These are phyloP conservation scores for Pythium grandisporangium DNA, from an alignment of 352 stramenopile genomes.

Conservation along the genomic window DNA sequence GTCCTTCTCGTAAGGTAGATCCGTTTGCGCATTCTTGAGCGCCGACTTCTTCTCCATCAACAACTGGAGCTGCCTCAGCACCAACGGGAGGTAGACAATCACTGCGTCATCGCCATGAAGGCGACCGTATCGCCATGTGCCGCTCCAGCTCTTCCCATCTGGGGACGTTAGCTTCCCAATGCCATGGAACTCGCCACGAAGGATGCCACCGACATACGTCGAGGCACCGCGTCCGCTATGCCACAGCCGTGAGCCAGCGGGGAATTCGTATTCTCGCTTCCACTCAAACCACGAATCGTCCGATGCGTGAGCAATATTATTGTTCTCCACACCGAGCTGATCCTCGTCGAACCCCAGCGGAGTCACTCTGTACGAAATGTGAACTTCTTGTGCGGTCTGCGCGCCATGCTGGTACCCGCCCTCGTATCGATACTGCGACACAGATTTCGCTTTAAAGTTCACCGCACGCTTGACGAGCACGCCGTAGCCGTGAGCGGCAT, in stretches of 20 bases:
- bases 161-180: constrained; percentile 35
- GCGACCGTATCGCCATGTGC: constrained; percentile 35
- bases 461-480: constrained; percentile 14
- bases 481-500: constrained; percentile 51
- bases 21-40: not conserved
- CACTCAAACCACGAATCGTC: constrained; percentile 24
- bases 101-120: constrained; percentile 38
- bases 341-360: too few species aligned
- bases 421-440: constrained; percentile 24
- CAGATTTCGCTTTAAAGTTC: not conserved
- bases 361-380: constrained; percentile 34
- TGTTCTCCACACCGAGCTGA: too few species aligned
- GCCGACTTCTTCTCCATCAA: constrained; percentile 18
- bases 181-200: constrained; percentile 58
- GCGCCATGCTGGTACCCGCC: constrained; percentile 33
- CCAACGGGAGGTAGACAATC: constrained; percentile 39
- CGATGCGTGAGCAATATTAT: too few species aligned
- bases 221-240: constrained; percentile 40
- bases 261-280: constrained; percentile 61
- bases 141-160: constrained; percentile 45
- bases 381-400: constrained; percentile 27
- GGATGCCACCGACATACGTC: constrained; percentile 42
- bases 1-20: too few species aligned
- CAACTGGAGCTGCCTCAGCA: constrained; percentile 29
- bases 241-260: constrained; percentile 39